Base-by-base conservation (phyloP, 2,329 filamentous ascomycete species). In the Pseudopithomyces chartarum region DNA sequence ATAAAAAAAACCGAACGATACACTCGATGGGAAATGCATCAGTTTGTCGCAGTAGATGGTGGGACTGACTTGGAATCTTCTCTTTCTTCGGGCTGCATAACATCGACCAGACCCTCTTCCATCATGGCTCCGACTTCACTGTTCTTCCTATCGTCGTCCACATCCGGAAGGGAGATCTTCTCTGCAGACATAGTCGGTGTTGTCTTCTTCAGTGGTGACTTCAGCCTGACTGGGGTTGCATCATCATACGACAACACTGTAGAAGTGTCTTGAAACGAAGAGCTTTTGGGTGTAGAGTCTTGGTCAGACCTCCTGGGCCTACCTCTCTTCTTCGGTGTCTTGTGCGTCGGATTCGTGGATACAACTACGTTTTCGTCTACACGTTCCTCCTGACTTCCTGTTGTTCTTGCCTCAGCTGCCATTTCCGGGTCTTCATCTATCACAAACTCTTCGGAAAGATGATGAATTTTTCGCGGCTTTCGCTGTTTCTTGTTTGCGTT, bases 191-290 rank as follows among this genome's bases (percentile, higher is more conserved):
- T 51, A 17, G 15, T 54, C 13, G 6, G 51, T 34, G 3, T 44
- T 45, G 29, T 53, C 54, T 11, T 59, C 57, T 48, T 62, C 57
- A n/a, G 56, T 52, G 45, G 63, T 63, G 33, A 55, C 44, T 10
- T 56, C 57, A 15, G 58, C 20, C 17, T 29, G 17, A 8, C 62
- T 47, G 57, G 57, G 1, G 58, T 54, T 23, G 11, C 19, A 17
- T 46, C 26, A 13, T 29, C 46, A 17, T 38, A 17, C 12, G 33
- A 12, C 10, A 19, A 6, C 6, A 38, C 7, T 32, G 36, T 38
- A 8, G 32, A 11, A 5, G 6, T 32, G 11, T 43, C 40, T 43
- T 17, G 17, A 19, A 17, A n/a, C 13, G 38, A 10, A 19, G 13
- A 19, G 19, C 19, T 6, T 23, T 58, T 58, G 13, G 47, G 52